phyloP scores from a whole-genome alignment of 2,329 filamentous ascomycete species.

The Neodidymelliopsis sp. region DNA sequence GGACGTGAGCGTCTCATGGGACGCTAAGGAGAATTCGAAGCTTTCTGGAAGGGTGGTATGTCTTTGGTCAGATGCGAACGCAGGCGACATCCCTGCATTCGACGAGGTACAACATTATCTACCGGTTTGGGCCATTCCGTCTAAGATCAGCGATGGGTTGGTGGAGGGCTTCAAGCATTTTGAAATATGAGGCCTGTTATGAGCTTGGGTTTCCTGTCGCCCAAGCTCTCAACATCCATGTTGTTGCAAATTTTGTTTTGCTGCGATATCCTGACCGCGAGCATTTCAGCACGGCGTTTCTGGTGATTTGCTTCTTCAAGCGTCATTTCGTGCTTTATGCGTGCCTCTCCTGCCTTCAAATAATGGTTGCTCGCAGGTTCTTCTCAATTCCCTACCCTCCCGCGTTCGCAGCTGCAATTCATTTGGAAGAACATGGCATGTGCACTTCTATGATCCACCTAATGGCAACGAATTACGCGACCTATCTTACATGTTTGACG shows the following conservation, averaged over 20 bases:
- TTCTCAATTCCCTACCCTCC: slow-evolving; percentile 4
- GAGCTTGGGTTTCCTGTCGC: slow-evolving; percentile 24
- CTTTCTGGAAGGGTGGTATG: slow-evolving; percentile 72
- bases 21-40: slow-evolving; percentile 43
- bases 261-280: slow-evolving; percentile 41
- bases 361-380: slow-evolving; percentile 12
- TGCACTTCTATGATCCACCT: slow-evolving; percentile 22
- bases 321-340: slow-evolving; percentile 36
- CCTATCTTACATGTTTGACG: slow-evolving; percentile 19
- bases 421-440: slow-evolving; percentile 24
- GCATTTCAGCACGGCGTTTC: slow-evolving; percentile 43
- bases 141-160: slow-evolving; percentile 78
- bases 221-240: slow-evolving; percentile 35
- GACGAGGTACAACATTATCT: slow-evolving; percentile 79
- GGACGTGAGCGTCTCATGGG: slow-evolving; percentile 77
- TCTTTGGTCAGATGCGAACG: slow-evolving; percentile 87
- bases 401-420: slow-evolving; percentile 6
- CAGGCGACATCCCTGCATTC: slow-evolving; percentile 78
- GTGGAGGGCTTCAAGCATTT: slow-evolving; percentile 81
- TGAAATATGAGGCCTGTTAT: slow-evolving; percentile 34
- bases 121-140: slow-evolving; percentile 80
- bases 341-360: slow-evolving; percentile 19
- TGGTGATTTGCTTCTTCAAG: slow-evolving; percentile 32
- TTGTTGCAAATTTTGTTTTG: slow-evolving; percentile 37
- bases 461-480: slow-evolving; percentile 36